Evolutionary conservation across 2,329 filamentous ascomycete species (phyloP), one percentile per base, ranked within the genome.

Genomic region (Proliferodiscus dingleyae): DNA sequence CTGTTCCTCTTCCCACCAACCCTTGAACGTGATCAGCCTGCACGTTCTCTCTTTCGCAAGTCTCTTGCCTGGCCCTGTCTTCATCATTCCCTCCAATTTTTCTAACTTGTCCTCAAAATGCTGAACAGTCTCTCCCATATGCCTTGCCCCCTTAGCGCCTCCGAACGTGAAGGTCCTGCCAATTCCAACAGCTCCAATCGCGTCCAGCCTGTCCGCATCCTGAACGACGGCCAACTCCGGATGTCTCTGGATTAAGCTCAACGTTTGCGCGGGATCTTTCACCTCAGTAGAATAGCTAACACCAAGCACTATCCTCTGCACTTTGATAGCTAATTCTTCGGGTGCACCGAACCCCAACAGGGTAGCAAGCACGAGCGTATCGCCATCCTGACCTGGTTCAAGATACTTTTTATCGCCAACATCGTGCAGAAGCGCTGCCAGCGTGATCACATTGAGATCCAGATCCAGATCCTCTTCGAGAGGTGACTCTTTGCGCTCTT

Each of bases 151-250:
- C 64, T 77, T 81, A 9, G 82, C 84, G 0, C 85, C 89, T 0
- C 85, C 80, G 64, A 83, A 96, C 0, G 85, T 83, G 63, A 94
- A 91, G 29, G 79, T 80, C 34, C 91, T 72, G 2, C 80, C 90
- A 46, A 95, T 83, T 0, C 91, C 91, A 23, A 96, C 78, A 0
- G 87, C 89, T 1, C 91, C 91, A 47, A 97, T 84, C 4, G 91
- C 89, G 68, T 97, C 91, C n/a, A 97, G 71, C 8, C 91, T 76
- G 70, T 97, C 91, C 3, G 91, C 90, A 65, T 97, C 91, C 68
- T 96, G 91, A 30, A 97, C 89, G 41, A 95, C 78, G 0, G 80
- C 89, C 24, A 94, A 71, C 66, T 94, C 88, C 1, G 87, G 88
- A 63, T 87, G 73, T 26, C 68, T 64, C 7, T 65, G 64, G 13